Percentiles rank a stretch among this genome's conserved stretches.
phyloP scores from a whole-genome alignment of 2,329 filamentous ascomycete genomes.

The Colletotrichum paranaense region DNA sequence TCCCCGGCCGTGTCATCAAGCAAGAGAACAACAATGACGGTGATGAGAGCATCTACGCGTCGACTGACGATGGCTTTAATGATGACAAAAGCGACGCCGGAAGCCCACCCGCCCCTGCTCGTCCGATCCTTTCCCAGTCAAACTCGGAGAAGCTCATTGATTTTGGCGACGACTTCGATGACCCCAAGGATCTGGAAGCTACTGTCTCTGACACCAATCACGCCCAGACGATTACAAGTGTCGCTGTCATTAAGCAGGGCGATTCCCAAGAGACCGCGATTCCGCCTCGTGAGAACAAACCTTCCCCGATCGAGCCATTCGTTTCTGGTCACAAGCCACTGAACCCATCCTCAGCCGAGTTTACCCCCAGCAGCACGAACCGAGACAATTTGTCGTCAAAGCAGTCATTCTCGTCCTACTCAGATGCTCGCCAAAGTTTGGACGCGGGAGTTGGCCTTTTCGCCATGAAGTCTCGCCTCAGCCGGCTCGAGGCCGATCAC shows the following conservation, averaged over 20 bases:
- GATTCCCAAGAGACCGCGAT: neutral
- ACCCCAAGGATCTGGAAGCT: neutral
- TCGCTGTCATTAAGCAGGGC: neutral
- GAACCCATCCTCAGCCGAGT: neutral
- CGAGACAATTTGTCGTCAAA: neutral
- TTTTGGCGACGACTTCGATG: neutral
- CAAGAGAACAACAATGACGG: neutral
- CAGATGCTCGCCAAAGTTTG: conserved; percentile 3
- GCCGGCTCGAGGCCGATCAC: neutral
- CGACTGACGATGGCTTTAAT: conserved; percentile 23
- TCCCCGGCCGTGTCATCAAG: neutral
- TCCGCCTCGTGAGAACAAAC: too few relatives aligned
- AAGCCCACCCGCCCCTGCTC: neutral
- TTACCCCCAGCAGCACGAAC: neutral
- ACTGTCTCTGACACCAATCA: too few relatives aligned
- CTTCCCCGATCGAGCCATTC: neutral
- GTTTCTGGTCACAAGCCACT: neutral
- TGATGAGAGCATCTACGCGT: conserved; percentile 3
- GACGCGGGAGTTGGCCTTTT: neutral
- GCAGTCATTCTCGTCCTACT: neutral
- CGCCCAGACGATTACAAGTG: neutral
- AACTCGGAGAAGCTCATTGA: conserved; percentile 17
- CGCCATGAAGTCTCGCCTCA: neutral
- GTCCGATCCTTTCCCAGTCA: neutral
- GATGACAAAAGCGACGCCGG: conserved; percentile 1